A percentile compares a stretch with the other conserved stretches of the same genome.
Conservation (phyloP, 2,329 filamentous ascomycete genomes). For the Cordyceps farinosa region DNA sequence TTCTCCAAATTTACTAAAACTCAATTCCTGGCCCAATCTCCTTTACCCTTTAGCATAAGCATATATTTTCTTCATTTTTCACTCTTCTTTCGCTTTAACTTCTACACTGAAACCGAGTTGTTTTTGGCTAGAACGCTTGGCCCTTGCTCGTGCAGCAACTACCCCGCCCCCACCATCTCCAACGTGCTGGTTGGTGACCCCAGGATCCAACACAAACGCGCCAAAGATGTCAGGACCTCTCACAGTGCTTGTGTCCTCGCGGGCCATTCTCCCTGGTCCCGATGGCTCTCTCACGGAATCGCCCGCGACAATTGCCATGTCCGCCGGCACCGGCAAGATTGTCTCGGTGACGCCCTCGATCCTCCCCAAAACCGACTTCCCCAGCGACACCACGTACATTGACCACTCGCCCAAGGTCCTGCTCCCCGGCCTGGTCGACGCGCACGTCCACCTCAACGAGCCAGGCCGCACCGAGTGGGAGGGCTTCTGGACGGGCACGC, state of each 20-base stretch:
- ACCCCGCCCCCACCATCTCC: conserved; percentile 16
- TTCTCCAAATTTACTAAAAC: background rate
- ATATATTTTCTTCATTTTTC: background rate
- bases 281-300: conserved; percentile 61
- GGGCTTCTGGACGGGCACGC: conserved; percentile 91
- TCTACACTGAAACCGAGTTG: background rate
- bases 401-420: conserved; percentile 84
- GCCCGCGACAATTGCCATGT: conserved; percentile 79
- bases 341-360: conserved; percentile 69
- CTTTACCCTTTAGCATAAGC: background rate
- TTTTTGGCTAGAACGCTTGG: background rate
- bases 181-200: background rate
- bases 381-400: conserved; percentile 66
- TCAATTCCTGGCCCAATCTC: background rate
- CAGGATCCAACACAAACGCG: background rate
- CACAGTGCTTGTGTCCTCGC: conserved; percentile 77
- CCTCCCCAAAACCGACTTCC: conserved; percentile 72
- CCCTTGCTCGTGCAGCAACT: background rate
- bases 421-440: conserved; percentile 88
- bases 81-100: background rate
- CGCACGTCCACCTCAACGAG: conserved; percentile 96
- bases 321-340: conserved; percentile 78
- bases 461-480: conserved; percentile 98
- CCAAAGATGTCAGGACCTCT: conserved; percentile 38
- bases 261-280: conserved; percentile 73